Conservation (phyloP, 257 asterid genomes). For the Nicotiana noctiflora region DNA sequence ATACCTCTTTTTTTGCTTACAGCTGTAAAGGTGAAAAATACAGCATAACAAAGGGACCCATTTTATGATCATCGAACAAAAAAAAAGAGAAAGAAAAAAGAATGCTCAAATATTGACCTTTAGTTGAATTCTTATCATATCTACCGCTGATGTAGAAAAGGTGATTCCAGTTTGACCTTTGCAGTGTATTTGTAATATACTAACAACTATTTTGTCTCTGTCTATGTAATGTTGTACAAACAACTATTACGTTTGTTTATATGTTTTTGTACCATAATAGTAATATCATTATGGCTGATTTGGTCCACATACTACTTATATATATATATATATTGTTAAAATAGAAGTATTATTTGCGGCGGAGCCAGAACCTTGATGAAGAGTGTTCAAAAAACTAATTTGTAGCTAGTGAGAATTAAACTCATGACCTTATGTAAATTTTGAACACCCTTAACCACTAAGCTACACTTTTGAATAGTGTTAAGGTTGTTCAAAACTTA, state of each 20-base stretch:
- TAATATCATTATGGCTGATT: background rate
- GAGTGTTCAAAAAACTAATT: too few relatives aligned
- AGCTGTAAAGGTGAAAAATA: constrained; percentile 57
- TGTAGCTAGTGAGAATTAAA: too few relatives aligned
- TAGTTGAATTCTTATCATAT: constrained; percentile 25
- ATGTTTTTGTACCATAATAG: background rate
- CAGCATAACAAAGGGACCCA: constrained; percentile 14
- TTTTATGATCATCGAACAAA: background rate
- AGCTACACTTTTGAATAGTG: too few relatives aligned
- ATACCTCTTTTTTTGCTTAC: constrained; percentile 16
- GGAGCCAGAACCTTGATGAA: too few relatives aligned
- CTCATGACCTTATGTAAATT: too few relatives aligned
- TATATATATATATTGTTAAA: too few relatives aligned
- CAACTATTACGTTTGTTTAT: background rate
- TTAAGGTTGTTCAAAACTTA: too few relatives aligned
- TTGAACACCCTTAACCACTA: too few relatives aligned
- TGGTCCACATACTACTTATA: too few relatives aligned
- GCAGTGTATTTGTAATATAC: background rate
- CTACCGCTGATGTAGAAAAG: constrained; percentile 4
- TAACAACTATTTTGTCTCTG: background rate
- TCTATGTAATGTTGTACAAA: background rate
- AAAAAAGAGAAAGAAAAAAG: background rate
- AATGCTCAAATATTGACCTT: constrained; percentile 20
- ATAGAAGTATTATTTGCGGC: too few relatives aligned
- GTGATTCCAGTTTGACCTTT: constrained; percentile 1